Conservation (phyloP, 305 asterid species). For the Solanum hybrid region DNA sequence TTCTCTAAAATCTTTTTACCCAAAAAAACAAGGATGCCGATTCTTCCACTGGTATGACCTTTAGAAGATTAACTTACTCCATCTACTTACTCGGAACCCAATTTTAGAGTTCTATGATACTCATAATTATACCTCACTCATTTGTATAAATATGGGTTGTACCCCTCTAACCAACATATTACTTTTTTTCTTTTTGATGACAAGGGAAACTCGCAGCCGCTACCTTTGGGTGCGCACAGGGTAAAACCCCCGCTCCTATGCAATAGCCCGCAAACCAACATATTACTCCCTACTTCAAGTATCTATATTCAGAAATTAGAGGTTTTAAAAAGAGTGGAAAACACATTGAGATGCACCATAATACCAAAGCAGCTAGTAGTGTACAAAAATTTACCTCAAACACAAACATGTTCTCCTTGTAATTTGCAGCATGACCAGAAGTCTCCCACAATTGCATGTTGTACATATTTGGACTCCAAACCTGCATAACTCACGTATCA, state of each 20-base stretch:
- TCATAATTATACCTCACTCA: background rate
- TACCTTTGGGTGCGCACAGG: no score
- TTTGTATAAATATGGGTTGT: background rate
- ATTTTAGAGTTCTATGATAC: background rate
- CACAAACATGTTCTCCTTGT: constrained; percentile 95
- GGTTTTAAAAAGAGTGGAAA: background rate
- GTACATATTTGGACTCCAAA: constrained; percentile 87
- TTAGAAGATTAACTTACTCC: background rate
- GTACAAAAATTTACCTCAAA: constrained; percentile 45
- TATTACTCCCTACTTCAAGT: background rate
- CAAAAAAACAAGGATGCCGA: background rate
- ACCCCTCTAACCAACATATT: background rate
- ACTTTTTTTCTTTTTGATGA: no score
- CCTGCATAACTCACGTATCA: constrained; percentile 32
- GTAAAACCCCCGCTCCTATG: no score
- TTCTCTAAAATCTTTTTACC: background rate
- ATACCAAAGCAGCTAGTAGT: background rate
- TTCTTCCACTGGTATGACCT: background rate
- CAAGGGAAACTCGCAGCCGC: no score
- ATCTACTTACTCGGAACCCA: background rate
- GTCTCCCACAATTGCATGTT: constrained; percentile 98
- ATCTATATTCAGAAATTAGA: background rate
- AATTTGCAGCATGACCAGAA: constrained; percentile 98
- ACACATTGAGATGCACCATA: background rate
- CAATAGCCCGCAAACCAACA: no score